These are phyloP conservation scores for Leccinellum albellum DNA, from an alignment of 768 basidiomycete genomes.

Conservation along the genomic window DNA sequence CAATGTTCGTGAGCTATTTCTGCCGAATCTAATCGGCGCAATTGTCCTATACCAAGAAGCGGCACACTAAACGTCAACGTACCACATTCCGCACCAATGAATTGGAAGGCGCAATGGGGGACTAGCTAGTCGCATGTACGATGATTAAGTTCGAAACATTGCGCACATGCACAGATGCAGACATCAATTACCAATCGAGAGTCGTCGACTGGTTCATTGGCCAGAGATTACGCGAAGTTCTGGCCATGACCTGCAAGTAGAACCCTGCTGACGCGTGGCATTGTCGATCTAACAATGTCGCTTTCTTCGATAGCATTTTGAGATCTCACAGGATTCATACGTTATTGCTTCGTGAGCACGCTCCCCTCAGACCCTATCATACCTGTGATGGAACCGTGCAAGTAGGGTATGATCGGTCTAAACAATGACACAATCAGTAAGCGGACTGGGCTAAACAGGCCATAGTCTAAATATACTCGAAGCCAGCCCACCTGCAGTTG, in stretches of 20 bases:
- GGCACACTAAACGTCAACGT: conserved; percentile 7
- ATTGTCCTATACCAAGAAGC: conserved; percentile 8
- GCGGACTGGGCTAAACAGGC: not conserved
- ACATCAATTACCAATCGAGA: not conserved
- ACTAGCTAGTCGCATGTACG: not conserved
- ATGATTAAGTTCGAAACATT: not conserved
- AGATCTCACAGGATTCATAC: conserved; percentile 2
- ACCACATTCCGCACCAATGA: conserved; percentile 1
- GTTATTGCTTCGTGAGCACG: conserved; percentile 20
- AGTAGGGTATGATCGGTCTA: not conserved
- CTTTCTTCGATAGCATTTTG: not conserved
- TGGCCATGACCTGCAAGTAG: not conserved
- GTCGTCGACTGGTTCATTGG: not conserved
- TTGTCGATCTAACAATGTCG: conserved; percentile 12
- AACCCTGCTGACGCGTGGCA: conserved; percentile 3
- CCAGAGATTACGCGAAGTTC: conserved; percentile 5
- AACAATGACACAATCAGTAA: not conserved
- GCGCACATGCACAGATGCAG: not conserved
- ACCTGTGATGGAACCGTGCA: not conserved
- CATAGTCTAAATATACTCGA: not conserved
- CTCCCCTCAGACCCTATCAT: not conserved
- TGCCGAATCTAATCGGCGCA: conserved; percentile 24
- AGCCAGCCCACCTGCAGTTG: not conserved
- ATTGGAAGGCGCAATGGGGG: not conserved
- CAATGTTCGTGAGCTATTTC: conserved; percentile 20